Conservation (phyloP, 2,329 filamentous ascomycete genomes). For the Cadophora malorum region DNA sequence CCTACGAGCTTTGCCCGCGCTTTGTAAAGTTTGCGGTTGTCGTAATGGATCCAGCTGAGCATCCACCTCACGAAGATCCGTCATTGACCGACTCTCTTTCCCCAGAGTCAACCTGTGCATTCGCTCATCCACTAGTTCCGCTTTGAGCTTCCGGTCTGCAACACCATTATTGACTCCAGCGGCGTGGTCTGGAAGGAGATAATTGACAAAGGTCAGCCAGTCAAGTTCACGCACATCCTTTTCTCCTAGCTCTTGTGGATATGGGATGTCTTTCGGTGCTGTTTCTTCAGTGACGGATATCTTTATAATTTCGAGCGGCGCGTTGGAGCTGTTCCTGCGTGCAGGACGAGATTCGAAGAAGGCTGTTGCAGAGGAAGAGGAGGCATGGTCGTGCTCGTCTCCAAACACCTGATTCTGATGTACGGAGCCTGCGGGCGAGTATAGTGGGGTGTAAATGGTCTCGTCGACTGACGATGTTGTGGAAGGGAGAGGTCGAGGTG, state of each 20-base stretch:
- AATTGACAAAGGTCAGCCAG: slow-evolving; percentile 66
- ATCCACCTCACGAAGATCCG: slow-evolving; percentile 47
- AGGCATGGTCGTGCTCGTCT: slow-evolving; percentile 28
- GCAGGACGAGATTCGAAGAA: slow-evolving; percentile 42
- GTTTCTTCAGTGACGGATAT: slow-evolving; percentile 32
- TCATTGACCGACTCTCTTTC: slow-evolving; percentile 34
- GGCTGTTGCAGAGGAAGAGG: slow-evolving; percentile 34
- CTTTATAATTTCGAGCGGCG: slow-evolving; percentile 24
- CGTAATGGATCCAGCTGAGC: slow-evolving; percentile 51
- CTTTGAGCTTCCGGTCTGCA: slow-evolving; percentile 56
- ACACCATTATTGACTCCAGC: slow-evolving; percentile 53
- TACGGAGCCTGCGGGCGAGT: slow-evolving; percentile 35
- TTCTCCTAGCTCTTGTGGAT: slow-evolving; percentile 32
- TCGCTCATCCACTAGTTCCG: slow-evolving; percentile 47
- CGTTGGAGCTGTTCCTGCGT: slow-evolving; percentile 44
- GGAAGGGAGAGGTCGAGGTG: slow-evolving; percentile 27
- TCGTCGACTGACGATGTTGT: slow-evolving; percentile 35
- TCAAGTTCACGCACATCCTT: slow-evolving; percentile 59
- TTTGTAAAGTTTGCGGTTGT: slow-evolving; percentile 8
- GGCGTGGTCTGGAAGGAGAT: slow-evolving; percentile 58
- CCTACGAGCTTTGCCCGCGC: slow-evolving; percentile 38
- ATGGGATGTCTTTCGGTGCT: slow-evolving; percentile 36
- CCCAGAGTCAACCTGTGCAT: slow-evolving; percentile 39
- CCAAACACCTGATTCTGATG: slow-evolving; percentile 31
- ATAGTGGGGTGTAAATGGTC: slow-evolving; percentile 40